phyloP scores from a whole-genome alignment of 371 early-diverging fungal genomes.

The Entomophthora muscae region DNA sequence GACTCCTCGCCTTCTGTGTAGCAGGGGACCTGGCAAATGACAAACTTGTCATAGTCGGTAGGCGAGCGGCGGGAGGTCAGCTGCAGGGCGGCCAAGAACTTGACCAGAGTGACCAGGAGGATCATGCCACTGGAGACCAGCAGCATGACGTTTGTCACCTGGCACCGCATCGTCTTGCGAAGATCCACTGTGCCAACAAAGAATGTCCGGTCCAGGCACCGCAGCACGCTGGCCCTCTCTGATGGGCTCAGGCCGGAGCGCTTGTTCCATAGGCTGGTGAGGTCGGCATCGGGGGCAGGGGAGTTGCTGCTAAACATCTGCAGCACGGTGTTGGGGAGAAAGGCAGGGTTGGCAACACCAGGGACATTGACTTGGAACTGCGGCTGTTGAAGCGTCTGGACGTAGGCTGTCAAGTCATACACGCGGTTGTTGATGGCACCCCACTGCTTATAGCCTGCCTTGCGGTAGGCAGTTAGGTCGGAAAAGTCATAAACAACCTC shows the following conservation, averaged over 20 bases:
- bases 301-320: constrained; percentile 7
- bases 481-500: constrained; percentile 28
- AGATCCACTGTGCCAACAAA: constrained; percentile 78
- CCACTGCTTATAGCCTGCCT: constrained; percentile 31
- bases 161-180: constrained; percentile 59
- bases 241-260: background rate
- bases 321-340: background rate
- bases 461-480: constrained; percentile 22
- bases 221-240: constrained; percentile 15
- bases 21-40: constrained; percentile 76
- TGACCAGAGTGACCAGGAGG: constrained; percentile 67
- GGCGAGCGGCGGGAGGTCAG: constrained; percentile 52
- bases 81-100: constrained; percentile 83
- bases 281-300: constrained; percentile 10
- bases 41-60: constrained; percentile 76
- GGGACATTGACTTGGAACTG: background rate
- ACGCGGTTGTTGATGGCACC: constrained; percentile 51
- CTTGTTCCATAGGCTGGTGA: background rate
- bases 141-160: constrained; percentile 74
- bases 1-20: constrained; percentile 71
- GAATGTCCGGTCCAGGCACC: constrained; percentile 69
- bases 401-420: constrained; percentile 59
- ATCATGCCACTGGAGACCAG: constrained; percentile 57
- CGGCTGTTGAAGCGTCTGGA: constrained; percentile 13
- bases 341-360: background rate